Base-by-base conservation (phyloP, 108 stramenopile species). In the Cyclotella atomus region DNA sequence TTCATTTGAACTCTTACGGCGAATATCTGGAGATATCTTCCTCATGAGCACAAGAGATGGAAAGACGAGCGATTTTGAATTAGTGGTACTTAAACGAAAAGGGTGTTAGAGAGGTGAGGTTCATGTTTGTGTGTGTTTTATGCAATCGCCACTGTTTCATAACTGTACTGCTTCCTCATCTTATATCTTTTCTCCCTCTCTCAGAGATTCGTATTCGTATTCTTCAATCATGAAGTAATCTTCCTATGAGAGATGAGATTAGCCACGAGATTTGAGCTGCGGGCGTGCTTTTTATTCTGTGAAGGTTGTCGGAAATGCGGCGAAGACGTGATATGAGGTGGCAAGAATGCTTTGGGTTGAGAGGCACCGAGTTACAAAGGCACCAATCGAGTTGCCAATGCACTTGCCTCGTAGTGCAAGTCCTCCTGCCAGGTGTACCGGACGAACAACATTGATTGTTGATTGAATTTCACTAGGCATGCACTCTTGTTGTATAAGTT, bases 21-120 rank as follows among this genome's bases (percentile, higher is more conserved):
- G 77, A 38, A 71, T 87, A 38, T 73, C 84, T 34, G 87, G 82
- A 32, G 78, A 83, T 29, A 16, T 57, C 8, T 87, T 87, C 59
- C 73, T 61, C 2, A 85, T 88, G 79, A 71, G 34, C 14, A 81
- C 84, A 15, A 54, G 84, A 59, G 65, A 65, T 70, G 82, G 71
- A 34, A 47, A 66, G 24, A 50, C 66, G 2, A 85, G 84, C 3
- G 87, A 88, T 50, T 85, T 85, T 74, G 84, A 85, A 63, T 17
- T 78, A 8, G 57, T 78, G n/a, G 30, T 78, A 7, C 38, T 78
- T 7, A 69, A 63, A 47, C 60, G 76, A 1, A 52, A 2, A n/a
- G 52, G 20, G 10, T 23, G 5, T 52, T 23, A 52, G 38, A 12
- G 6, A 52, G n/a, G 52, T 52, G 52, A 52, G 52, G 29, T 9